These are phyloP conservation scores for Beauveria rudraprayagi DNA, from an alignment of 2,329 filamentous ascomycete genomes.

Conservation along the genomic window DNA sequence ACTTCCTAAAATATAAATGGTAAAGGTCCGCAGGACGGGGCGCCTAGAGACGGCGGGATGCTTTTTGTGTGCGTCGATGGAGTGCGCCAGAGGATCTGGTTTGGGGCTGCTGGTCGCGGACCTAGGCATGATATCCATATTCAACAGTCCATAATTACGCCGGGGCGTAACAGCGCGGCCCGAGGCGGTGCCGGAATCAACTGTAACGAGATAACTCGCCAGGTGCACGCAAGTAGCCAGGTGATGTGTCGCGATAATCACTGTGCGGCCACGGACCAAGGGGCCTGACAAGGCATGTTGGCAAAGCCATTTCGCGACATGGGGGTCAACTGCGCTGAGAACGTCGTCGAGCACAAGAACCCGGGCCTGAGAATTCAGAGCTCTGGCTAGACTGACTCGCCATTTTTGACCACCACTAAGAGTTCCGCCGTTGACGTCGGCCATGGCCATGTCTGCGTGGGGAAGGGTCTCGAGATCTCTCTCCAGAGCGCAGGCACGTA, in stretches of 20 bases:
- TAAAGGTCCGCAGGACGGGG: background rate
- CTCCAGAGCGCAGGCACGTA: constrained; percentile 57
- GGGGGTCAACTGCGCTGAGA: constrained; percentile 65
- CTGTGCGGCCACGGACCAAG: constrained; percentile 10
- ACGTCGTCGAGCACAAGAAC: constrained; percentile 68
- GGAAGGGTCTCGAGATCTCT: constrained; percentile 63
- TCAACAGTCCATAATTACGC: background rate
- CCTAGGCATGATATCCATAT: background rate
- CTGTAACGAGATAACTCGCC: constrained; percentile 4
- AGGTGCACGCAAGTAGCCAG: background rate
- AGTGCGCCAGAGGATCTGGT: background rate
- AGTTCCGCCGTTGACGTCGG: constrained; percentile 69
- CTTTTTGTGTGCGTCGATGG: background rate
- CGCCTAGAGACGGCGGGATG: background rate
- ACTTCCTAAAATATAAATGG: background rate
- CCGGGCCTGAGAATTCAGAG: constrained; percentile 62
- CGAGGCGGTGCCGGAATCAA: constrained; percentile 6
- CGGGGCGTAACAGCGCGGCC: background rate
- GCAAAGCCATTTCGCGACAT: constrained; percentile 25
- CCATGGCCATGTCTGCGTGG: constrained; percentile 63
- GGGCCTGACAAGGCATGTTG: constrained; percentile 6
- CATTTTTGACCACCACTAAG: constrained; percentile 68
- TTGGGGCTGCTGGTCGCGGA: background rate
- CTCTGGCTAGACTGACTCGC: constrained; percentile 64
- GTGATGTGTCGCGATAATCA: constrained; percentile 14